Base-by-base conservation (phyloP, 352 stramenopile species). In the Pythium volutum region DNA sequence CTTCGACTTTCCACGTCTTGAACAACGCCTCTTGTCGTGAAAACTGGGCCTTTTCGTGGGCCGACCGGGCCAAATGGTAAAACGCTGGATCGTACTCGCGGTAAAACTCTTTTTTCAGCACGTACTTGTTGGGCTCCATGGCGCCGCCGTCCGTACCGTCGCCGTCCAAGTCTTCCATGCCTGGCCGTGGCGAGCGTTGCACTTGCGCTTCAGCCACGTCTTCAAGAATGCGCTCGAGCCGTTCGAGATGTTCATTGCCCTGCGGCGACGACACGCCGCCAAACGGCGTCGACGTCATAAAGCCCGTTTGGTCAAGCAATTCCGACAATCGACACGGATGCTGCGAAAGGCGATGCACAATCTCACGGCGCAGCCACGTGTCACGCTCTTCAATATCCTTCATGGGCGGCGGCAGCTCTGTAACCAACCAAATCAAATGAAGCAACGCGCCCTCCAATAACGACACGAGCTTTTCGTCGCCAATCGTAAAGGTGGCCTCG, bases 401-500 rank as follows among this genome's bases (percentile, higher is more conserved):
- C 16, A 83, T 67, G 4, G 82, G 78, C 3, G 80, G 76, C 9
- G 84, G 89, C 5, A 96, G 59, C 66, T 97, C 88, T 1, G 88
- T 96, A 12, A 90, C 64, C 43, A 96, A 81, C 82, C 87, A 93
- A 52, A 95, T 88, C 20, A 97, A 55, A 62, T 93, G 74, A 18
- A 93, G 60, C 27, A 97, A 62, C 14, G 85, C 84, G 25, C 87
- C 77, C 62, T 96, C 88, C 10, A 93, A 69, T 31, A 97, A 57
- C 2, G 64, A 70, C 2, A 84, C 66, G 15, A 90, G 64, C 47
- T 92, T 93, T 23, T 89, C 82, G 25, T 87, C 71, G 27, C 77
- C 75, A 15, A 74, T 71, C 26, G 64, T 61, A 29, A 71, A 71
- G 8, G 52, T 71, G 18, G 52, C 41, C 36, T 81, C 73, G 14